Evolutionary conservation across 2,329 filamentous ascomycete species (phyloP), one percentile per base, ranked within the genome.

Genomic region (Diaporthe australafricana): DNA sequence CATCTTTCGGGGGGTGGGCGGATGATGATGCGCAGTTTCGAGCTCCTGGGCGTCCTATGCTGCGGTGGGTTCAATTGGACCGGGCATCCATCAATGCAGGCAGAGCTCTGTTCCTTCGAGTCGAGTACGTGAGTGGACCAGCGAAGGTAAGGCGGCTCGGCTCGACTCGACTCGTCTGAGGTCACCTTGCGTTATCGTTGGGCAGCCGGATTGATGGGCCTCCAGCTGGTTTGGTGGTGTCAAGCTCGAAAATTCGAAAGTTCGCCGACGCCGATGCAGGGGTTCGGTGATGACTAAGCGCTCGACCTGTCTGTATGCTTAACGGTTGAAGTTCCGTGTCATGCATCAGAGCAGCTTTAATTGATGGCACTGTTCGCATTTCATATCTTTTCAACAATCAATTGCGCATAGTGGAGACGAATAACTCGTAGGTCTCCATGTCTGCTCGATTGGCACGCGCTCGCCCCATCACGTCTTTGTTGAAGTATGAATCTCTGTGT

Each of bases 1-100:
- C 91, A 94, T 94, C 62, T 74, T 80, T 71, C 42, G 62, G 17
- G 57, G 68, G 53, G 68, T 40, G 30, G 65, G 71, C 57, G 56
- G 32, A 38, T 30, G 30, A 22, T 40, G 55, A 67, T 70, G 72
- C 65, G 70, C 72, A 22, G 40, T 35, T 27, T 50, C 40, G 65
- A 74, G 70, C 72, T 74, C 35, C 62, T 63, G 25, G 50, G 32
- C 25, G 67, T 55, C 52, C n/a, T 65, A 25, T 50, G 42, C 25
- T 50, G 45, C 52, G 69, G 42, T 63, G 35, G 70, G 69, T 17
- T 72, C 72, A 73, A 66, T 72, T 48, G 70, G 57, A 12, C 42
- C 48, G 30, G 42, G 47, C 55, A 35, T 65, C 72, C 72, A 72
- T 73, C 32, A 60, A 66, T 42, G 42, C 45, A 65, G 30, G 30